phyloP scores from a whole-genome alignment of 2,329 filamentous ascomycete species.

The Gaeumannomyces sp. region DNA sequence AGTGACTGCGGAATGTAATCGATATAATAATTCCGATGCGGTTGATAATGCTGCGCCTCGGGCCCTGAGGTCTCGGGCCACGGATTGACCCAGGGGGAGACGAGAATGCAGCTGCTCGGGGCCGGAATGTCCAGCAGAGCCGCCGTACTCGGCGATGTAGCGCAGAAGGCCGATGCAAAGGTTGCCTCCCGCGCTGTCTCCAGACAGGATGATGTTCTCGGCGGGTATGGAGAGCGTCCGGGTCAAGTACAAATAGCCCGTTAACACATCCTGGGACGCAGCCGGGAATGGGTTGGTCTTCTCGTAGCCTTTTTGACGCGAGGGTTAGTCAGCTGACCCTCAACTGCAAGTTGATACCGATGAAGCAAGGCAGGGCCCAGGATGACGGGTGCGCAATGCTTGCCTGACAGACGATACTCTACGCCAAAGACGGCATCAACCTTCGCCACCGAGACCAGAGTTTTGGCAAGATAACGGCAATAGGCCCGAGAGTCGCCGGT shows the following conservation, averaged over 20 bases:
- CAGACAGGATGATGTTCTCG: constrained; percentile 34
- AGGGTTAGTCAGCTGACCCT: background rate
- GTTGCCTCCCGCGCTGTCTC: constrained; percentile 45
- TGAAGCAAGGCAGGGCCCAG: background rate
- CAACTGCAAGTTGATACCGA: no score
- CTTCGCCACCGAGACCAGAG: constrained; percentile 21
- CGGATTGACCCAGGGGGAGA: constrained; percentile 22
- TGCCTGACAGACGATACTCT: constrained; percentile 40
- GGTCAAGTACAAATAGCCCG: constrained; percentile 38
- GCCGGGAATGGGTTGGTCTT: constrained; percentile 40
- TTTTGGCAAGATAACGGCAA: constrained; percentile 18
- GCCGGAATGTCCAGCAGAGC: constrained; percentile 23
- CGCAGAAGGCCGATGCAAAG: constrained; percentile 36
- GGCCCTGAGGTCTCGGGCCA: constrained; percentile 10
- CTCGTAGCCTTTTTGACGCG: constrained; percentile 20
- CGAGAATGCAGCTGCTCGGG: constrained; percentile 33
- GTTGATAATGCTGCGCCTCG: constrained; percentile 16
- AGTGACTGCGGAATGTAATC: background rate
- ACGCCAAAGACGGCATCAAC: constrained; percentile 34
- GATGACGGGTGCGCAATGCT: constrained; percentile 10
- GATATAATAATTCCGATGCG: background rate
- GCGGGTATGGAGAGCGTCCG: constrained; percentile 32
- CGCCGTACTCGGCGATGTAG: constrained; percentile 36
- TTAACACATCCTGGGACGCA: constrained; percentile 41
- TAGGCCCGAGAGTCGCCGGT: constrained; percentile 33